Percentiles rank a stretch among this genome's conserved stretches.
Evolutionary conservation across 371 early-diverging fungal genomes (phyloP).

Genomic region (Mortierella sp.): DNA sequence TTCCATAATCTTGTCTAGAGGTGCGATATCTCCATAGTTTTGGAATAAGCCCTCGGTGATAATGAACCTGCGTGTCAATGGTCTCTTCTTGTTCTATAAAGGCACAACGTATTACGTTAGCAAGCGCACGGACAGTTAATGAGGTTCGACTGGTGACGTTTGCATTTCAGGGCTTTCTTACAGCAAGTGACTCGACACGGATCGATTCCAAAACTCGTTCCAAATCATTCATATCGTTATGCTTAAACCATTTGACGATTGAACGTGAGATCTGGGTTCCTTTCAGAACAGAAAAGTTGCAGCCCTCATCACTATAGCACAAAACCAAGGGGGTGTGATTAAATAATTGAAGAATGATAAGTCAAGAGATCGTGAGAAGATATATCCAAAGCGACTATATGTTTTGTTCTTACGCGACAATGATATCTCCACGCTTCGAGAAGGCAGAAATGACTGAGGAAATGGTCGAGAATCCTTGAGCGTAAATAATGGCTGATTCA

Average conservation of each 20-base stretch:
- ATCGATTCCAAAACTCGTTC: slow-evolving; percentile 89
- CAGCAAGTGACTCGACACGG: slow-evolving; percentile 65
- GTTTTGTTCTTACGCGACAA: slow-evolving; percentile 78
- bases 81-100: slow-evolving; percentile 74
- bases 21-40: slow-evolving; percentile 94
- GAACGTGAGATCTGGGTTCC: slow-evolving; percentile 95
- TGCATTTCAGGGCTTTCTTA: slow-evolving; percentile 29
- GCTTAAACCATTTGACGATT: slow-evolving; percentile 90
- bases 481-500: slow-evolving; percentile 95
- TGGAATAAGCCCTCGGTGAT: slow-evolving; percentile 96
- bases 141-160: background rate
- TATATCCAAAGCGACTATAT: background rate
- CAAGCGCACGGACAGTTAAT: background rate
- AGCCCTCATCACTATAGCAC: slow-evolving; percentile 78
- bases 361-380: background rate
- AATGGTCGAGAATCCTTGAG: slow-evolving; percentile 97
- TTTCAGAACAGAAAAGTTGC: slow-evolving; percentile 91
- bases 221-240: slow-evolving; percentile 97
- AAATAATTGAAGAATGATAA: background rate
- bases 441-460: slow-evolving; percentile 98
- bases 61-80: slow-evolving; percentile 94
- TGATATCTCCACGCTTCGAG: slow-evolving; percentile 96
- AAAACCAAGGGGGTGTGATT: background rate
- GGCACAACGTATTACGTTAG: background rate
- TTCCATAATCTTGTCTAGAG: slow-evolving; percentile 86